Percentiles rank a stretch among this genome's conserved stretches.
These are phyloP conservation scores for Geotrichum reessii DNA, from an alignment of 1,139 yeast genomes.

Conservation along the genomic window DNA sequence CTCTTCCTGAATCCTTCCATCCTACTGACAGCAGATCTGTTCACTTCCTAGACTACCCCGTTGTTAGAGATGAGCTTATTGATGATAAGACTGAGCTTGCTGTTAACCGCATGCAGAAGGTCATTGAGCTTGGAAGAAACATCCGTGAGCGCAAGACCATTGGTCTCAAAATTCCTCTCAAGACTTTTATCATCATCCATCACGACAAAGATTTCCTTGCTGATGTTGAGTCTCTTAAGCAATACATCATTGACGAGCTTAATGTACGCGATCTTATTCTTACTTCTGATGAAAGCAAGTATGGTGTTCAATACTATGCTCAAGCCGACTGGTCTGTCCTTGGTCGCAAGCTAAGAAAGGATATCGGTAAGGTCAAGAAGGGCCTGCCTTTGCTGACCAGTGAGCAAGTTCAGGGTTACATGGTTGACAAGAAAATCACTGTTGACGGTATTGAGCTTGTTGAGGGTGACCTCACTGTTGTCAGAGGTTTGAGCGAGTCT, in stretches of 20 bases:
- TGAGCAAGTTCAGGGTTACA: conserved; percentile 71
- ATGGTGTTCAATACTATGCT: conserved; percentile 86
- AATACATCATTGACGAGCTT: conserved; percentile 81
- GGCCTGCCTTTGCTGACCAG: conserved; percentile 81
- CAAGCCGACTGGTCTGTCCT: conserved; percentile 99
- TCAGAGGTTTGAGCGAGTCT: conserved; percentile 76
- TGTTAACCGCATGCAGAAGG: conserved; percentile 93
- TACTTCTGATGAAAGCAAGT: conserved; percentile 84
- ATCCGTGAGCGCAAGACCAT: conserved; percentile 94
- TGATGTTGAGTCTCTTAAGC: conserved; percentile 72
- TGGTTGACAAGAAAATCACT: conserved; percentile 64
- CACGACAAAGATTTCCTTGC: conserved; percentile 66
- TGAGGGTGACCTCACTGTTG: conserved; percentile 81
- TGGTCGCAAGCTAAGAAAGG: conserved; percentile 94
- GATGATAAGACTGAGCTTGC: conserved; percentile 69
- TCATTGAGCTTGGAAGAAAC: conserved; percentile 92
- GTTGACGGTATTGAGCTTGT: conserved; percentile 89
- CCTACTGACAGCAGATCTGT: conserved; percentile 70
- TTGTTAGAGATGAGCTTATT: conserved; percentile 72
- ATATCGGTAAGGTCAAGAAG: conserved; percentile 88
- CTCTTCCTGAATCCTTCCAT: conserved; percentile 47
- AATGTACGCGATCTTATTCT: conserved; percentile 84
- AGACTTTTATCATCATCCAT: conserved; percentile 79
- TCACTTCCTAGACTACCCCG: conserved; percentile 87
- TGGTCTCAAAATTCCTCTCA: conserved; percentile 91